Base-by-base conservation (phyloP, 2,329 filamentous ascomycete species). In the Aspergillus texensis region DNA sequence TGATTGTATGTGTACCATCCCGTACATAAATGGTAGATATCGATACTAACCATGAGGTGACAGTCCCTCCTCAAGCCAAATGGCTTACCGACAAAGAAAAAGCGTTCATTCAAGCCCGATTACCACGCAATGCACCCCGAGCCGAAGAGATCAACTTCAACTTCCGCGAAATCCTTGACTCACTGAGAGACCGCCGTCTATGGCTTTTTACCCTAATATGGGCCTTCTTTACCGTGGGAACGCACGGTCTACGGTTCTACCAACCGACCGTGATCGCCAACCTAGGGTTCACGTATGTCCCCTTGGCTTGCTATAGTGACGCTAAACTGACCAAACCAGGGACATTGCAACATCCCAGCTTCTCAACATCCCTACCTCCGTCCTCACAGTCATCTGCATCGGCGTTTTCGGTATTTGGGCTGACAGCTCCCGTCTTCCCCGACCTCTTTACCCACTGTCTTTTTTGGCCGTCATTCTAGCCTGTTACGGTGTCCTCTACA, bases 81-180 rank as follows among this genome's bases (percentile, higher is more conserved):
- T 84, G 82, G 82, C 72, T 84, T 39, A 79, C 76, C 0, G 76
- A 80, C 4, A 78, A 70, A 50, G 83, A 85, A 55, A 82, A 83
- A 65, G 78, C 77, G 6, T 85, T 84, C 65, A 76, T 84, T 21
- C 80, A 84, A 69, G 80, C 80, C 16, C 77, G 82, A 19, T 71
- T 82, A 0, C 79, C 80, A 1, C 65, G 71, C 3, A 82, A 82
- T 66, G 72, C 81, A 0, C 81, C 81, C 10, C 74, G 79, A 34
- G 77, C 78, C 0, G 66, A 69, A 12, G 81, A 83, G 60, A 61
- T 74, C 24, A 71, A 81, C 56, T 82, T 82, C 62, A 74, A 77
- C 19, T 70, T 76, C 39, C 68, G 73, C 21, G 80, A 83, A 64
- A 75, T 82, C 28, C 58, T 78, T 6, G 60, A 69, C 0, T 77